A percentile compares a stretch with the other conserved stretches of the same genome.
Conservation (phyloP, 2,329 filamentous ascomycete species). For the Nemania sp. region DNA sequence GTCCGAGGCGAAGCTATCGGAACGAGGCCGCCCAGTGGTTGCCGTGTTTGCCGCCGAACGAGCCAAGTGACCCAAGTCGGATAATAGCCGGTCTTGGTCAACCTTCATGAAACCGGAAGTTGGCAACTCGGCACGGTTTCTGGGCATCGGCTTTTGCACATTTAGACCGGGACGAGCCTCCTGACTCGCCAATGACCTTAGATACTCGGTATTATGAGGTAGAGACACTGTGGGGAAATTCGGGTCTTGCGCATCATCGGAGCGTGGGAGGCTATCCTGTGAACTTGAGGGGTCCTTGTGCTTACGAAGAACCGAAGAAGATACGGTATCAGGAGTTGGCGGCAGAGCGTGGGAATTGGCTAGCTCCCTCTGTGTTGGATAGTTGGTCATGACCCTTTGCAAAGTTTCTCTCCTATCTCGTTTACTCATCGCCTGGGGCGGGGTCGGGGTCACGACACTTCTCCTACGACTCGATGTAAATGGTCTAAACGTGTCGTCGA, state of each 20-base stretch:
- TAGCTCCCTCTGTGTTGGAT: conserved; percentile 55
- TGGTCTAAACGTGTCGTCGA: conserved; percentile 49
- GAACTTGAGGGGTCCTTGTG: conserved; percentile 44
- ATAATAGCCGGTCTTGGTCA: conserved; percentile 48
- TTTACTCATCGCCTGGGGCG: conserved; percentile 50
- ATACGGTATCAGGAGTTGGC: conserved; percentile 71
- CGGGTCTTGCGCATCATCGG: conserved; percentile 25
- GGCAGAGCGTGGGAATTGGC: conserved; percentile 61
- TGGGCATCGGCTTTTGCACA: conserved; percentile 49
- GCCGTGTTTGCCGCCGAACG: conserved; percentile 62
- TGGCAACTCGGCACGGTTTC: conserved; percentile 48
- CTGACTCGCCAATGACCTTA: conserved; percentile 43
- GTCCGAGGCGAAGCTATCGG: conserved; percentile 60
- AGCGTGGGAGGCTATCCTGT: conserved; percentile 45
- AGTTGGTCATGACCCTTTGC: conserved; percentile 63
- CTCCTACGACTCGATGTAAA: conserved; percentile 46
- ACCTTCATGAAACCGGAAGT: conserved; percentile 33
- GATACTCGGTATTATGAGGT: conserved; percentile 45
- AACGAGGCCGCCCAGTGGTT: conserved; percentile 54
- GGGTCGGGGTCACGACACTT: conserved; percentile 39
- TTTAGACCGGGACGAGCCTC: conserved; percentile 33
- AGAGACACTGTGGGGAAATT: conserved; percentile 42
- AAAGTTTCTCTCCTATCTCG: conserved; percentile 63
- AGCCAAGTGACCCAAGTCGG: conserved; percentile 44
- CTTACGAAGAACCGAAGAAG: conserved; percentile 62